phyloP scores from a whole-genome alignment of 352 stramenopile species.

The Pythium sp. region DNA sequence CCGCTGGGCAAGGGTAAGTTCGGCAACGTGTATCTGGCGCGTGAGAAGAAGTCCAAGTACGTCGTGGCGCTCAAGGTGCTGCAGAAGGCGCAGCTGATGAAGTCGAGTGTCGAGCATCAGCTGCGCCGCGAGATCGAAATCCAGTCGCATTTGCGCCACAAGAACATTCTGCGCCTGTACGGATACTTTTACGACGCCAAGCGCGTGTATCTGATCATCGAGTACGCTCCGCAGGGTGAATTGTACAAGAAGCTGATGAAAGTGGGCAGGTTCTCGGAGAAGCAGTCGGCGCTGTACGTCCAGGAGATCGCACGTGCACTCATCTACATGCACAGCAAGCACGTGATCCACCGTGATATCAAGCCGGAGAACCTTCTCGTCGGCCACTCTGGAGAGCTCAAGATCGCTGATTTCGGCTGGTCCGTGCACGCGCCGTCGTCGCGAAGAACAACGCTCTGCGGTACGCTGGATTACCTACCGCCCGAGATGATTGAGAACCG shows the following conservation, averaged over 20 bases:
- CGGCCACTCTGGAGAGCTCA: conserved; percentile 94
- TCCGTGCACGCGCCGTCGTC: conserved; percentile 97
- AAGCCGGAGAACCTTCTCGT: conserved; percentile 99
- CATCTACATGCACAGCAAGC: conserved; percentile 98
- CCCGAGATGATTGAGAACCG: conserved; percentile 99
- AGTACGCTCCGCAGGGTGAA: conserved; percentile 97
- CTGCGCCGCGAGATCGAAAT: conserved; percentile 99
- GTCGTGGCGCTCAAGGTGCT: conserved; percentile 99
- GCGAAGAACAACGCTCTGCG: conserved; percentile 97
- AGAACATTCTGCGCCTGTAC: conserved; percentile 97
- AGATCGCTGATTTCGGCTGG: conserved; percentile 99
- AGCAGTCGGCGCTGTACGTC: conserved; percentile 93
- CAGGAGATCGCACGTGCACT: conserved; percentile 93
- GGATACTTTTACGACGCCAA: conserved; percentile 99
- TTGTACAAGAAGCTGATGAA: conserved; percentile 98
- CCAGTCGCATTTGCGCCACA: conserved; percentile 97
- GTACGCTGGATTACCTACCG: conserved; percentile 98
- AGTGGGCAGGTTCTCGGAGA: conserved; percentile 91
- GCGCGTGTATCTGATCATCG: conserved; percentile 99
- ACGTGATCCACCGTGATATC: conserved; percentile 99
- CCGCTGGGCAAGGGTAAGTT: conserved; percentile 98
- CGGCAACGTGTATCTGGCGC: conserved; percentile 98
- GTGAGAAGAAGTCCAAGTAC: conserved; percentile 97
- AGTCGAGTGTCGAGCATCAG: conserved; percentile 97
- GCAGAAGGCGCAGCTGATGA: conserved; percentile 97